Percentiles rank a stretch among this genome's conserved stretches.
Conservation (phyloP, 352 stramenopile genomes). For the Globisporangium nodosum region DNA sequence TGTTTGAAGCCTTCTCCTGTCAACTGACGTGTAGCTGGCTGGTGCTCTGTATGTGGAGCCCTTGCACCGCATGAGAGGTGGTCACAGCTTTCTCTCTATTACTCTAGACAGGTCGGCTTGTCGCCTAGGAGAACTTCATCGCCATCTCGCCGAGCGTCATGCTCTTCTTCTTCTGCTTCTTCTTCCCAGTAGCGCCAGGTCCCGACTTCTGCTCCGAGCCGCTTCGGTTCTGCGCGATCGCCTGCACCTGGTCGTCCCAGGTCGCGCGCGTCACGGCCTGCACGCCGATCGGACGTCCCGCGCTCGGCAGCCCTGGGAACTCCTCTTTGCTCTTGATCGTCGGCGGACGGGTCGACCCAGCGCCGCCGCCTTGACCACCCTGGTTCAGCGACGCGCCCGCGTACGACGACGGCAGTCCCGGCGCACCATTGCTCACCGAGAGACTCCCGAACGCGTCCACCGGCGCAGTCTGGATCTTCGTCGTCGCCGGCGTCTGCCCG, state of each 20-base stretch:
- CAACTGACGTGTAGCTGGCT: background rate
- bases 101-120: background rate
- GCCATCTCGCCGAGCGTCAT: constrained; percentile 77
- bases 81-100: background rate
- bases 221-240: constrained; percentile 61
- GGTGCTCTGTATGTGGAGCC: no score
- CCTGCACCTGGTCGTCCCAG: constrained; percentile 73
- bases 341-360: constrained; percentile 7
- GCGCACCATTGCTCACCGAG: constrained; percentile 20
- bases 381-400: constrained; percentile 26
- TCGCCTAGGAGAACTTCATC: constrained; percentile 69
- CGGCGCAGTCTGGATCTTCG: constrained; percentile 60
- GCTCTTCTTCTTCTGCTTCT: constrained; percentile 84
- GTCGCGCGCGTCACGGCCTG: constrained; percentile 74
- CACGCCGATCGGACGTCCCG: constrained; percentile 47
- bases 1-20: background rate
- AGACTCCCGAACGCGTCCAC: constrained; percentile 45
- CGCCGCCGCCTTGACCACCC: constrained; percentile 3
- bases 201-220: constrained; percentile 5
- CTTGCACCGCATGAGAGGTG: background rate
- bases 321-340: constrained; percentile 54
- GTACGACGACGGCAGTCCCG: constrained; percentile 27
- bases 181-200: constrained; percentile 25
- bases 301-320: constrained; percentile 69
- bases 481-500: constrained; percentile 33